Base-by-base conservation (phyloP, 306 rosid species). In the Sicyos edulis region DNA sequence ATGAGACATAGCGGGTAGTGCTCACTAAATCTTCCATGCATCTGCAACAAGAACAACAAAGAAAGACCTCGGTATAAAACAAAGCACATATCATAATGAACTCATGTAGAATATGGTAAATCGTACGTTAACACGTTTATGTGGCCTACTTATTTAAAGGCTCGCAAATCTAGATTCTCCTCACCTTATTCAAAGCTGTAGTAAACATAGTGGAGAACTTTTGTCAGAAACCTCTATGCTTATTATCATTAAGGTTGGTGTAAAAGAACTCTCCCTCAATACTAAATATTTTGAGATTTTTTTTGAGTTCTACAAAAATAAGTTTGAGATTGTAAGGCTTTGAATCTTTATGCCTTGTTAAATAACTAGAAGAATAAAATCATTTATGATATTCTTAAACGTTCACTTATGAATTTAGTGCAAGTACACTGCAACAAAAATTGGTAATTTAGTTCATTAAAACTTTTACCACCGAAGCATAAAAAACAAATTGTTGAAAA, bases 1-100 rank as follows among this genome's bases (percentile, higher is more conserved):
- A 93, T 55, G 97, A 83, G 70, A 93, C 97, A 52, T 93, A 93
- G 32, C 96, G 85, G 56, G 98, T 93, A 72, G 98, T 88, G 96
- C 98, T 93, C 79, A 88, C 84, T 83, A 93, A 84, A 82, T 93
- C 98, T 83, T 93, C 98, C 97, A 90, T 87, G 74, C 97, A 90
- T 79, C 98, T 93, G 80, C 74, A 80, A 67, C 75, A 81, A 74
- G 73, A 70, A 45, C 45, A 63, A 64, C 69, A 51, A 73, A 80
- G 59, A 34, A 54, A 61, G 72, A 64, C 15, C 61, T 60, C 51
- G 47, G 67, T 45, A 16, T 40, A 22, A 71, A 66, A 74, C 34
- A 61, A 42, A 67, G 70, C 7, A 21, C 34, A n/a, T 15, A 51
- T 63, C 66, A 40, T 58, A 70, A 76, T 32, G 37, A 71, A 67